phyloP scores from a whole-genome alignment of 2,329 filamentous ascomycete species.

The Talaromyces marneffei region DNA sequence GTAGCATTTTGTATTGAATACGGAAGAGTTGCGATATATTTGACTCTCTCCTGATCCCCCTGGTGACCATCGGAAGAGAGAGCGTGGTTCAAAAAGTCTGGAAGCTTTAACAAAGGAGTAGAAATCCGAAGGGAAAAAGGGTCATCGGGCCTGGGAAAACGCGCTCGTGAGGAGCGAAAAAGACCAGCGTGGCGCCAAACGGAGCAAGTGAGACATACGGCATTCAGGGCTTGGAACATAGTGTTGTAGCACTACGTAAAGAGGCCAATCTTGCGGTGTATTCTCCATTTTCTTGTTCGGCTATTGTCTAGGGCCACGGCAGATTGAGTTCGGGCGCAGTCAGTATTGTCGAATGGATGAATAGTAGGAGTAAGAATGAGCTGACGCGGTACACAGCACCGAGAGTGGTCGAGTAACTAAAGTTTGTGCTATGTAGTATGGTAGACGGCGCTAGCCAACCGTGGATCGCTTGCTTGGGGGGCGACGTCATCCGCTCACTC shows the following conservation, averaged over 20 bases:
- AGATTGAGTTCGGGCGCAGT: not conserved
- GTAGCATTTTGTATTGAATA: not conserved
- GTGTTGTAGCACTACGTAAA: not conserved
- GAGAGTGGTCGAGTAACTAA: not conserved
- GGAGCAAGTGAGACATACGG: not conserved
- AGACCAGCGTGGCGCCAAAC: conserved; percentile 4
- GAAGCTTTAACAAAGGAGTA: not conserved
- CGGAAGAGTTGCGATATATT: not conserved
- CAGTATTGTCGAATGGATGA: not conserved
- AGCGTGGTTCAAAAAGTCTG: not conserved
- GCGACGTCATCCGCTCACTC: conserved; percentile 13
- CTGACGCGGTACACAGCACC: not conserved
- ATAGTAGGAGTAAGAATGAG: not conserved
- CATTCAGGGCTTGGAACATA: not conserved
- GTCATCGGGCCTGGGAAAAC: not conserved
- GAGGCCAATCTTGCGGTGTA: not conserved
- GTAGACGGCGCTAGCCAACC: not conserved
- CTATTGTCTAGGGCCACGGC: not conserved
- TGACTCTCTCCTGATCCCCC: not conserved
- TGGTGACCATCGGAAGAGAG: not conserved
- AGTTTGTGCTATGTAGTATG: not conserved
- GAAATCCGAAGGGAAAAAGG: not conserved
- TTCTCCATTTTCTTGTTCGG: not conserved
- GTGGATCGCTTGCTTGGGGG: conserved; percentile 2
- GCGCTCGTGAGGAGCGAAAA: not conserved